These are phyloP conservation scores for Elongisporangium senticosum DNA, from an alignment of 352 stramenopile species.

Conservation along the genomic window DNA sequence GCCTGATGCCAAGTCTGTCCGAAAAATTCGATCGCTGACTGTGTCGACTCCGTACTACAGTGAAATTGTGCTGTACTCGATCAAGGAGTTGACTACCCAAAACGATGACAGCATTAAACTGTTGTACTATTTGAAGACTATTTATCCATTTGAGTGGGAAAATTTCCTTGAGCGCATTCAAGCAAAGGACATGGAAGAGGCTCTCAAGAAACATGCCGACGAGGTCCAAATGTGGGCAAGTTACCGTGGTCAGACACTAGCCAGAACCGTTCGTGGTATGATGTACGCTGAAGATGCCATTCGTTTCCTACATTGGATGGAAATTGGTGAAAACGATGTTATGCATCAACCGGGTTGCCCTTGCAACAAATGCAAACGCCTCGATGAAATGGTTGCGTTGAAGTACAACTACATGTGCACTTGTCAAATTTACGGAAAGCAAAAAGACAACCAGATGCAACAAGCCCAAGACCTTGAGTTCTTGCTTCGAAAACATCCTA, in stretches of 20 bases:
- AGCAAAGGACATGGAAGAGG: conserved; percentile 79
- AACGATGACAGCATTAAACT: conserved; percentile 94
- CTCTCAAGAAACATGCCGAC: conserved; percentile 74
- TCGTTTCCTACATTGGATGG: conserved; percentile 82
- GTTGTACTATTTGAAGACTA: conserved; percentile 93
- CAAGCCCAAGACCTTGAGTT: conserved; percentile 77
- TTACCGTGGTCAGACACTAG: conserved; percentile 81
- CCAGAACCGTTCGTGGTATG: conserved; percentile 80
- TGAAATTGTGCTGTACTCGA: conserved; percentile 88
- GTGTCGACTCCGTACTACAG: conserved; percentile 88
- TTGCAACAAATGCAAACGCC: conserved; percentile 83
- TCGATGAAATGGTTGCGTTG: conserved; percentile 79
- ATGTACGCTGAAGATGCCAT: conserved; percentile 88
- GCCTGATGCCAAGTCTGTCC: conserved; percentile 78
- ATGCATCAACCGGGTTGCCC: conserved; percentile 75
- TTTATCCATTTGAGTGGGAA: conserved; percentile 84
- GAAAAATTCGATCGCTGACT: conserved; percentile 81
- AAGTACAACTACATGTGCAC: conserved; percentile 89
- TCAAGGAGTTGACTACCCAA: conserved; percentile 79
- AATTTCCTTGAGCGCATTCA: conserved; percentile 77
- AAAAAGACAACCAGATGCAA: conserved; percentile 80
- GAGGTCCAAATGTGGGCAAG: conserved; percentile 81
- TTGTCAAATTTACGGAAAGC: conserved; percentile 85
- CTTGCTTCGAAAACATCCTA: conserved; percentile 77
- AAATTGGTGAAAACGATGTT: conserved; percentile 85